A percentile compares a stretch with the other conserved stretches of the same genome.
These are phyloP conservation scores for Spatholobus suberectus DNA, from an alignment of 306 rosid genomes.

Conservation along the genomic window DNA sequence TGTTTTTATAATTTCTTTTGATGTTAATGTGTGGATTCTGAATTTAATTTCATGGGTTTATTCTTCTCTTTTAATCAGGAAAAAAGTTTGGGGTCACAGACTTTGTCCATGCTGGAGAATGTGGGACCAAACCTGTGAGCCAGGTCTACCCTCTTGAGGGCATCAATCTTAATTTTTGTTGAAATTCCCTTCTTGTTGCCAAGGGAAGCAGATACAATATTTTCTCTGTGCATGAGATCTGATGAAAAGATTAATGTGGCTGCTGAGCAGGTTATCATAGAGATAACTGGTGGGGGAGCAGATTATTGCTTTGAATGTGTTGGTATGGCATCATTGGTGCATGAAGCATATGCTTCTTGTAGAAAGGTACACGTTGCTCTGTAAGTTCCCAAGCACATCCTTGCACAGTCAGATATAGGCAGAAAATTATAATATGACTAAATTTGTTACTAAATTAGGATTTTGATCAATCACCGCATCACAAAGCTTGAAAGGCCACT, in stretches of 20 bases:
- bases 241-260: neutral
- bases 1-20: neutral
- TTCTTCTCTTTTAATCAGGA: constrained; percentile 49
- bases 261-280: constrained; percentile 55
- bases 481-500: neutral
- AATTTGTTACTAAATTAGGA: neutral
- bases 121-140: constrained; percentile 64
- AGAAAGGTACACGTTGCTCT: constrained; percentile 59
- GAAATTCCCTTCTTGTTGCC: neutral
- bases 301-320: constrained; percentile 90
- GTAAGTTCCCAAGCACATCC: neutral
- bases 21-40: neutral
- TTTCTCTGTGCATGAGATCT: neutral
- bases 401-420: neutral
- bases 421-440: neutral
- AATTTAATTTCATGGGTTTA: constrained; percentile 1
- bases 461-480: neutral
- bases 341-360: constrained; percentile 79
- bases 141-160: constrained; percentile 52
- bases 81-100: constrained; percentile 81
- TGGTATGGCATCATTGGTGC: constrained; percentile 72
- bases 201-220: neutral
- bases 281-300: constrained; percentile 77
- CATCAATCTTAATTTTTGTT: neutral
- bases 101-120: constrained; percentile 52